Evolutionary conservation across 768 basidiomycete genomes (phyloP).

Genomic region (Boletales sp.): DNA sequence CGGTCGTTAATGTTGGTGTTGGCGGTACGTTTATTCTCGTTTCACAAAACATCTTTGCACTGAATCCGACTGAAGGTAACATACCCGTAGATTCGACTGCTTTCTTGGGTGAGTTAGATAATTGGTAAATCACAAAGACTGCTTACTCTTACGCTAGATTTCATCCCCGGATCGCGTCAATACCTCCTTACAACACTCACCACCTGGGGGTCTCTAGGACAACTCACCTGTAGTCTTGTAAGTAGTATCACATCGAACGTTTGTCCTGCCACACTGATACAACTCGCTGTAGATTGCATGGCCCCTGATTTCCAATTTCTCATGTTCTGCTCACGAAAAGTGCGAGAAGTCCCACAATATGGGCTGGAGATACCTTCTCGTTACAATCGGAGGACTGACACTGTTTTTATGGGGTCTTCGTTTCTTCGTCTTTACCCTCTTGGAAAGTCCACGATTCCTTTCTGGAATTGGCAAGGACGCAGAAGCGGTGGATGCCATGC

Average conservation of each 20-base stretch:
- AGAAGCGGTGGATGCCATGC: conserved; percentile 13
- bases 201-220: conserved; percentile 58
- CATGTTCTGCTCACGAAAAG: conserved; percentile 36
- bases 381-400: conserved; percentile 26
- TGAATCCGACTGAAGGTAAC: conserved; percentile 35
- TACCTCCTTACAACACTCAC: conserved; percentile 56
- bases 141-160: conserved; percentile 34
- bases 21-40: conserved; percentile 33
- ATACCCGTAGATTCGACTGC: conserved; percentile 53
- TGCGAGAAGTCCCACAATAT: conserved; percentile 50
- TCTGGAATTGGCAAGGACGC: conserved; percentile 10
- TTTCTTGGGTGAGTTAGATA: conserved; percentile 38
- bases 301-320: conserved; percentile 55
- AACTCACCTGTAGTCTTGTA: conserved; percentile 47
- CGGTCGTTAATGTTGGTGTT: conserved; percentile 44
- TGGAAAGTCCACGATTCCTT: conserved; percentile 15
- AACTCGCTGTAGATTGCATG: conserved; percentile 44
- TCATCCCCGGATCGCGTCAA: conserved; percentile 51
- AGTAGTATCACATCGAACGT: conserved; percentile 3
- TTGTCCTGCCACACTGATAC: background rate
- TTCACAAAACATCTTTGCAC: background rate
- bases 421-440: conserved; percentile 14
- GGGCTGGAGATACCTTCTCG: conserved; percentile 58
- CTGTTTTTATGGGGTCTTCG: conserved; percentile 11
- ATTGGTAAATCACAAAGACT: too few relatives aligned